Conservation (phyloP, 768 basidiomycete genomes). For the Nidularia sp. region DNA sequence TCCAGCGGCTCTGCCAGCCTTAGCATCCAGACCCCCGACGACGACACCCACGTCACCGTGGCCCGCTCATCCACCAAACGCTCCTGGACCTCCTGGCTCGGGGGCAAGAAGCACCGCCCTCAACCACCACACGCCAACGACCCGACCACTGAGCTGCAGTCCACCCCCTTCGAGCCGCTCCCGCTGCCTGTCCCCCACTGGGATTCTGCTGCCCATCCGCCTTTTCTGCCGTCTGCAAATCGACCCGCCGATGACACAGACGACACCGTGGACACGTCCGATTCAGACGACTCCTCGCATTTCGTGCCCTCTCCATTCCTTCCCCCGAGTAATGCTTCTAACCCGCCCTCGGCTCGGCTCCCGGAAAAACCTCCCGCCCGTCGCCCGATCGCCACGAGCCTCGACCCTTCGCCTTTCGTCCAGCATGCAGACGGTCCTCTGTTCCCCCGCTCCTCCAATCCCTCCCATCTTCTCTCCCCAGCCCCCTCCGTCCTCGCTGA, state of each 20-base stretch:
- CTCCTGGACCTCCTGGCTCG: constrained; percentile 57
- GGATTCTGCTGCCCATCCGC: not conserved
- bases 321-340: constrained; percentile 12
- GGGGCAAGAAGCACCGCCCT: too few species aligned
- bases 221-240: constrained; percentile 6
- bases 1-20: constrained; percentile 58
- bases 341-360: constrained; percentile 27
- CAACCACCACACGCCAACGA: too few species aligned
- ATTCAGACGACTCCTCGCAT: not conserved
- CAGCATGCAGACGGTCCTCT: constrained; percentile 15
- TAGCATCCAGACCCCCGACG: constrained; percentile 57
- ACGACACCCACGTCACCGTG: constrained; percentile 35
- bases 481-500: constrained; percentile 35
- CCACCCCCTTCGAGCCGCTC: constrained; percentile 13
- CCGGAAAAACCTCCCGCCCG: constrained; percentile 41
- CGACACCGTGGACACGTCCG: too few species aligned
- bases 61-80: constrained; percentile 32
- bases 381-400: constrained; percentile 33
- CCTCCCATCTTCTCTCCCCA: constrained; percentile 26
- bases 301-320: constrained; percentile 5
- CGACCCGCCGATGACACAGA: too few species aligned
- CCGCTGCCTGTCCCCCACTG: constrained; percentile 7
- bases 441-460: constrained; percentile 47
- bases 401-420: constrained; percentile 48
- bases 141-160: too few species aligned